Evolutionary conservation across 495 filamentous ascomycete species (phyloP).

Genomic region (Lepraria neglecta): DNA sequence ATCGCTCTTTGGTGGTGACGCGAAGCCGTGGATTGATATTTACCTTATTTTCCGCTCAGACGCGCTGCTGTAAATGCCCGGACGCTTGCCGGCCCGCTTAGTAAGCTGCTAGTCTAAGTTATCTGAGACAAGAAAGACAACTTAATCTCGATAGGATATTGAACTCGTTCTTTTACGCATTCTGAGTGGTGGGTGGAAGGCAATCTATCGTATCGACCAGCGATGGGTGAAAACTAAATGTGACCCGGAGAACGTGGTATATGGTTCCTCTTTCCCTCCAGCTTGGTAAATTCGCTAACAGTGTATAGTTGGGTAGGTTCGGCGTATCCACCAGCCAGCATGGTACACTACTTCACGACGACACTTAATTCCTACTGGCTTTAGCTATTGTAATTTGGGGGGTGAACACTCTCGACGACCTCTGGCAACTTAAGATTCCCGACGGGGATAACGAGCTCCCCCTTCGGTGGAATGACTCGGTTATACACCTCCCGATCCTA

Average conservation of each 20-base stretch:
- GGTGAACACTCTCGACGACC: constrained; percentile 2
- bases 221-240: constrained; percentile 11
- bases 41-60: too few relatives aligned
- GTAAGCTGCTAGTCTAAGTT: too few relatives aligned
- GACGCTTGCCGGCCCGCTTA: too few relatives aligned
- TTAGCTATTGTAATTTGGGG: constrained; percentile 9
- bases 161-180: background rate
- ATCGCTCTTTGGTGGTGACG: too few relatives aligned
- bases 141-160: background rate
- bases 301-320: background rate
- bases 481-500: constrained; percentile 11
- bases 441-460: constrained; percentile 12
- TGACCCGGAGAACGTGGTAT: constrained; percentile 11
- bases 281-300: background rate
- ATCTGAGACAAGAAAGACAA: too few relatives aligned
- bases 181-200: background rate
- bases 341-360: constrained; percentile 12
- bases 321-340: constrained; percentile 14
- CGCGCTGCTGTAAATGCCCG: too few relatives aligned
- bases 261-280: background rate
- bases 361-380: constrained; percentile 17
- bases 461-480: constrained; percentile 13
- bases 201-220: constrained; percentile 11
- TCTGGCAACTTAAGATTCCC: constrained; percentile 14
- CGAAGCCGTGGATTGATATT: too few relatives aligned